Conservation (phyloP, 768 basidiomycete species). For the Rhodosporidiobolus sp. region DNA sequence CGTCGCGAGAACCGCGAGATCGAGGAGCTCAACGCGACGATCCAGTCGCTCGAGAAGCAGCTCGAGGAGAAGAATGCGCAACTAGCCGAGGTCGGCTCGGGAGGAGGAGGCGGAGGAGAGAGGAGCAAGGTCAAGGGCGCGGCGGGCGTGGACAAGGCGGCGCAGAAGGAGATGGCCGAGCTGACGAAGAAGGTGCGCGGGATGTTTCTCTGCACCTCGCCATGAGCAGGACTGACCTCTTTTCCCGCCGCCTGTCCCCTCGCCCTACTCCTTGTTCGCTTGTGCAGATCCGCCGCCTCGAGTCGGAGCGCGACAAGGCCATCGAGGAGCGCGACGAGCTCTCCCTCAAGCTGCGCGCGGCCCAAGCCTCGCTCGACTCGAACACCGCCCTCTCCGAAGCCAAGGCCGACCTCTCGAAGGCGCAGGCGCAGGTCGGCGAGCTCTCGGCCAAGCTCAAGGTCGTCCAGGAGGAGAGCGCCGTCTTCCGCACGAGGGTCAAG, state of each 20-base stretch:
- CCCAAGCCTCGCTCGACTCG: neutral
- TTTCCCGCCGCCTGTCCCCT: too few species aligned
- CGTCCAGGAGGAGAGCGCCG: neutral
- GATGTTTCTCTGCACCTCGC: neutral
- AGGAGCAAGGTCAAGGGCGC: neutral
- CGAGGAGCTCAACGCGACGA: neutral
- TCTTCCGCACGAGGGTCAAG: neutral
- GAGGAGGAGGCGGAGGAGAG: neutral
- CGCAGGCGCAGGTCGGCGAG: neutral
- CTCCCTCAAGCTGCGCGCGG: neutral
- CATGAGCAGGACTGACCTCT: neutral
- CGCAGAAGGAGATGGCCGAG: neutral
- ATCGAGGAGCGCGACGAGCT: neutral
- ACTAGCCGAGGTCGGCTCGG: neutral
- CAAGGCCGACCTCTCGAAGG: neutral
- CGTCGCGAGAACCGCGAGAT: slow-evolving; percentile 6
- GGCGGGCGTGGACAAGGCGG: neutral
- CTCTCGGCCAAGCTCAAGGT: neutral
- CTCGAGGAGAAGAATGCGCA: neutral
- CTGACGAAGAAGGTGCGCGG: neutral
- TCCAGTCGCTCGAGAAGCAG: neutral
- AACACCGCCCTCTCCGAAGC: neutral
- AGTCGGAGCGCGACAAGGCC: slow-evolving; percentile 6
- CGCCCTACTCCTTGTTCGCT: neutral
- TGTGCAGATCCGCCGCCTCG: slow-evolving; percentile 6